These are phyloP conservation scores for Primulina tabacum DNA, from an alignment of 257 asterid genomes.

Conservation along the genomic window DNA sequence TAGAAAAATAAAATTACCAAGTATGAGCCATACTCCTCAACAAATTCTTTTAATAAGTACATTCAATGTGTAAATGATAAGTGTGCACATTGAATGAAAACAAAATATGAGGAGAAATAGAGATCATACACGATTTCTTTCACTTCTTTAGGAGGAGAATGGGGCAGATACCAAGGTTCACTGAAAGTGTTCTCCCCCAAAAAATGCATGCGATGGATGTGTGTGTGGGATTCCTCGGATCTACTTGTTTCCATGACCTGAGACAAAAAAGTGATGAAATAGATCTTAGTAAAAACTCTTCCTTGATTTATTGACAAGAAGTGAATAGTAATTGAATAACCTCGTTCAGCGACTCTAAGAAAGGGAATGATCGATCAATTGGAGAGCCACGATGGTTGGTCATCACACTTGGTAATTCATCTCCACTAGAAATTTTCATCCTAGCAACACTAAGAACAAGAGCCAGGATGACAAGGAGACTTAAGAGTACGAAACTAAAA, in stretches of 20 bases:
- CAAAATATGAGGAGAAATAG: slow-evolving; percentile 6
- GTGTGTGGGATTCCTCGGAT: slow-evolving; percentile 76
- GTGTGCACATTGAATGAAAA: background rate
- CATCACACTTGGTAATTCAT: slow-evolving; percentile 69
- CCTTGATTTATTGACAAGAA: background rate
- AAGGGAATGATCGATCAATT: slow-evolving; percentile 83
- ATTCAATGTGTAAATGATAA: slow-evolving; percentile 13
- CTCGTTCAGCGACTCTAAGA: slow-evolving; percentile 87
- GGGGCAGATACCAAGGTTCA: slow-evolving; percentile 88
- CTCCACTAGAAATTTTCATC: slow-evolving; percentile 67
- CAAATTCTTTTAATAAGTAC: slow-evolving; percentile 3
- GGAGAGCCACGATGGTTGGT: slow-evolving; percentile 67
- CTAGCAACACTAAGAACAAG: slow-evolving; percentile 90
- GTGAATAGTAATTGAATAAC: slow-evolving; percentile 32
- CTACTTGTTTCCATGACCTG: slow-evolving; percentile 88
- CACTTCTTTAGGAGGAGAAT: slow-evolving; percentile 88
- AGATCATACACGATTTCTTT: slow-evolving; percentile 74
- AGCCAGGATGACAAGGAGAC: slow-evolving; percentile 71
- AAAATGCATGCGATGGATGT: slow-evolving; percentile 84
- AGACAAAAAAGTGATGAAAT: slow-evolving; percentile 19
- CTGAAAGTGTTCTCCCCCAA: slow-evolving; percentile 77
- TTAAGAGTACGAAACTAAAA: slow-evolving; percentile 63
- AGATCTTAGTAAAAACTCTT: slow-evolving; percentile 13
- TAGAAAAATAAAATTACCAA: background rate
- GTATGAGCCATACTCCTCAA: slow-evolving; percentile 12